Conservation (phyloP, 2,329 filamentous ascomycete genomes). For the Lachnum nothofagi region DNA sequence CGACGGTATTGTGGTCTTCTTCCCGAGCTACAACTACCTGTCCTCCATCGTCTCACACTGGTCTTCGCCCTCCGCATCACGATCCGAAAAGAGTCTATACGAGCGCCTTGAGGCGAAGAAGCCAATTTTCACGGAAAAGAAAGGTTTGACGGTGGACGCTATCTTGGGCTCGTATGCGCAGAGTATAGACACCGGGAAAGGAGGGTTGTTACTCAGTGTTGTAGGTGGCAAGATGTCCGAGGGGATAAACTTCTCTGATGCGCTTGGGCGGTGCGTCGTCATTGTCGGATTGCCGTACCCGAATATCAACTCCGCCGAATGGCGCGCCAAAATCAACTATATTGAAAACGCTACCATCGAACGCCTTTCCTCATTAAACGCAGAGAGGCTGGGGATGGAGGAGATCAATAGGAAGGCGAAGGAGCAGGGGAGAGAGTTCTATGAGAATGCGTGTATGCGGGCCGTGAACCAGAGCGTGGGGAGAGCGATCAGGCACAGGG, state of each 20-base stretch:
- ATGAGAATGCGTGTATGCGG: constrained; percentile 93
- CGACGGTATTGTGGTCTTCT: constrained; percentile 90
- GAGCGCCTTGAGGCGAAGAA: constrained; percentile 55
- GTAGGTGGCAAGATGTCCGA: constrained; percentile 94
- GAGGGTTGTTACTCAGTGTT: constrained; percentile 80
- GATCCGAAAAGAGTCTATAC: constrained; percentile 46
- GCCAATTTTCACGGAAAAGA: constrained; percentile 54
- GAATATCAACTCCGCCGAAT: constrained; percentile 82
- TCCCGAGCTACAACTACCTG: constrained; percentile 90
- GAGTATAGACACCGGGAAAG: constrained; percentile 57
- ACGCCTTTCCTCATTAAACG: constrained; percentile 30
- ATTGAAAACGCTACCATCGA: constrained; percentile 58
- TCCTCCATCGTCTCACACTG: constrained; percentile 64
- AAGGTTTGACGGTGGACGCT: constrained; percentile 51
- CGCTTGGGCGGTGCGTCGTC: constrained; percentile 79
- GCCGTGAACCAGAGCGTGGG: constrained; percentile 97
- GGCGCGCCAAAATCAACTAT: constrained; percentile 87
- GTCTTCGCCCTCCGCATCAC: constrained; percentile 38
- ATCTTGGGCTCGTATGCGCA: constrained; percentile 68
- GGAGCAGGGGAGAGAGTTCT: constrained; percentile 68
- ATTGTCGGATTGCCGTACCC: constrained; percentile 93
- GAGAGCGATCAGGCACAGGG: constrained; percentile 78
- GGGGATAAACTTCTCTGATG: constrained; percentile 96
- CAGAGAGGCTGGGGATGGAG: constrained; percentile 21
- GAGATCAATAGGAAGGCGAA: constrained; percentile 41